Evolutionary conservation across 441 rosid genomes (phyloP), one percentile per base, ranked within the genome.

Genomic region (Geranium incanum): DNA sequence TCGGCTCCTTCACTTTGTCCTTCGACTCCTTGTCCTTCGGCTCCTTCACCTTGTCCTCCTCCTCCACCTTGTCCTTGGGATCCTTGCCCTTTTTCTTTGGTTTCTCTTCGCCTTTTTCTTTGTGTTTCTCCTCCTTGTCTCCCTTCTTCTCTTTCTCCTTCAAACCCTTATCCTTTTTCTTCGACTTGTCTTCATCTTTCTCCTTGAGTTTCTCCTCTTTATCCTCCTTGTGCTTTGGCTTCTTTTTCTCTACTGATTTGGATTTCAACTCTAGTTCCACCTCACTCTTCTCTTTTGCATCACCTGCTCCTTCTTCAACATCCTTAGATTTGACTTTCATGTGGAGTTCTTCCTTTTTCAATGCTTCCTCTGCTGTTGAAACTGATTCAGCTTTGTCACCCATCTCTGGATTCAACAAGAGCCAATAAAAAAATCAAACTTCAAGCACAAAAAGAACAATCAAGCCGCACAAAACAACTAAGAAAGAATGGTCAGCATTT

Each of bases 231-330:
- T 75, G 71, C 69, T 78, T 82, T 2, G 80, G 67, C 80, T 86
- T 83, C 69, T 81, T 84, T 76, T 84, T 84, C 80, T 88, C 90
- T 1, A 50, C 68, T 0, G 84, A 82, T 78, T 85, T 86, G 15
- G 81, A 77, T 79, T 86, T 81, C 78, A 82, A 74, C 68, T 84
- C 86, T 69, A 82, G 68, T 70, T 86, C 89, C 66, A 76, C 68
- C 80, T 80, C 79, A n/a, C 72, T 69, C 38, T 83, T 81, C 64
- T 80, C 83, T 60, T 86, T 77, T 74, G 19, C 72, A 21, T 73
- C 80, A 6, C 43, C 70, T 23, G 80, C 5, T 64, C 43, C 69
- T 23, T 78, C 5, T 64, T 78, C 79, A 72, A 41, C 19, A 70
- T 79, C 88, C 36, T 83, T 71, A 16, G 85, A 69, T 82, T 89